Percentiles rank a stretch among this genome's conserved stretches.
phyloP scores from a whole-genome alignment of 192 early-diverging fungal genomes.

The Entomortierella lignicola region DNA sequence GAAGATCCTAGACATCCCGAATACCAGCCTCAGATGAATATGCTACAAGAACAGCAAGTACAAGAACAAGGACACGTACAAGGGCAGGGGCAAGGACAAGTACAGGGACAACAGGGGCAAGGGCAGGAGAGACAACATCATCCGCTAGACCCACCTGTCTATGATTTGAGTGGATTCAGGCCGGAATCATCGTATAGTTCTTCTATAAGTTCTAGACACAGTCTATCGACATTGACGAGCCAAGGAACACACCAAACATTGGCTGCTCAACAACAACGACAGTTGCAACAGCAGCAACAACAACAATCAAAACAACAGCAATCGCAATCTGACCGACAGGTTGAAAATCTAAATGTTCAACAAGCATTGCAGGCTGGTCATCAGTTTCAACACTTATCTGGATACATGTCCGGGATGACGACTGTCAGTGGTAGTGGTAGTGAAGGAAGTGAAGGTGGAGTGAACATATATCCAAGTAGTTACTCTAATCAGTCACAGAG shows the following conservation, averaged over 20 bases:
- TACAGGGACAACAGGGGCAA: background rate
- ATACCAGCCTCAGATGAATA: background rate
- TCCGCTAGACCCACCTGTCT: background rate
- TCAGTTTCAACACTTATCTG: background rate
- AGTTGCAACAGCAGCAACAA: background rate
- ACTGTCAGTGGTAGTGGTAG: too few relatives aligned
- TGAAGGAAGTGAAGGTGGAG: background rate
- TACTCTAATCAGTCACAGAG: background rate
- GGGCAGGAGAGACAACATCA: background rate
- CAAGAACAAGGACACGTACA: background rate
- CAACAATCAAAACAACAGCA: background rate
- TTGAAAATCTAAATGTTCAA: background rate
- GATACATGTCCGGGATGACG: background rate
- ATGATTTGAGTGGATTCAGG: background rate
- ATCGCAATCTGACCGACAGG: background rate
- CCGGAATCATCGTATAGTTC: background rate
- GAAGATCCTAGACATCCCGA: conserved; percentile 3
- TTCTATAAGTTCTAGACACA: conserved; percentile 1
- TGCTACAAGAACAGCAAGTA: background rate
- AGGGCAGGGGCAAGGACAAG: background rate
- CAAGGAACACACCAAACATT: background rate
- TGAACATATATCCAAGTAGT: background rate
- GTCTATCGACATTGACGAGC: background rate
- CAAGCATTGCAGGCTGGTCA: background rate
- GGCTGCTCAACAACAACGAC: background rate